phyloP scores from a whole-genome alignment of 1,284 basidiomycete species.

The Ceratobasidium papillatum region DNA sequence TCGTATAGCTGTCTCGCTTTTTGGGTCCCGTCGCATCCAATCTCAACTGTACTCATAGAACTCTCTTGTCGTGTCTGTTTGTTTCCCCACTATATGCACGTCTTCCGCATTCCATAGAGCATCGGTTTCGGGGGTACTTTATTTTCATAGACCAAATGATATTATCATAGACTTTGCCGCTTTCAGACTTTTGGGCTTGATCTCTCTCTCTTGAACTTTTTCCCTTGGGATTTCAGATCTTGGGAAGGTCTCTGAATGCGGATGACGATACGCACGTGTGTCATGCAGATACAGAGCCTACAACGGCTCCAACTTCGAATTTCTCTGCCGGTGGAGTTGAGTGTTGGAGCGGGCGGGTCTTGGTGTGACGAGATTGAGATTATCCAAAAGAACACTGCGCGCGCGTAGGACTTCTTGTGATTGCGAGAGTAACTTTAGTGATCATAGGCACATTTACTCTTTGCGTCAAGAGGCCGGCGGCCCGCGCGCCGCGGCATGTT shows the following conservation, averaged over 20 bases:
- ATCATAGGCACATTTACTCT: neutral
- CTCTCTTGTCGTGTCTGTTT: neutral
- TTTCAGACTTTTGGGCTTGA: neutral
- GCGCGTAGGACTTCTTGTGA: neutral
- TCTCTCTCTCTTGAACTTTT: neutral
- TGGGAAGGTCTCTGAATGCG: neutral
- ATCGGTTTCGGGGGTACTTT: constrained; percentile 14
- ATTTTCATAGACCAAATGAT: neutral
- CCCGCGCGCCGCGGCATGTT: neutral
- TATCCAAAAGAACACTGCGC: neutral
- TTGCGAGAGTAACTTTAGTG: too few species aligned
- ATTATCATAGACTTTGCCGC: constrained; percentile 2
- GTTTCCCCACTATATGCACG: neutral
- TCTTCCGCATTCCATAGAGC: constrained; percentile 11
- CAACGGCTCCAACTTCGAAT: neutral
- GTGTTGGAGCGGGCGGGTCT: neutral
- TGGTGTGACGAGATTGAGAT: neutral
- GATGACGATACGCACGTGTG: neutral
- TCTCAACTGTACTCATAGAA: constrained; percentile 26
- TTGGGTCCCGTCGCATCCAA: neutral
- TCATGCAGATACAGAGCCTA: neutral
- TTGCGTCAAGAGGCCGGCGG: neutral
- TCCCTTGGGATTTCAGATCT: neutral
- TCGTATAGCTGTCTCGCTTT: neutral
- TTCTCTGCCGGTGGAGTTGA: neutral